A percentile compares a stretch with the other conserved stretches of the same genome.
These are phyloP conservation scores for Glebionis coronaria DNA, from an alignment of 129 eudicot genomes.

Conservation along the genomic window DNA sequence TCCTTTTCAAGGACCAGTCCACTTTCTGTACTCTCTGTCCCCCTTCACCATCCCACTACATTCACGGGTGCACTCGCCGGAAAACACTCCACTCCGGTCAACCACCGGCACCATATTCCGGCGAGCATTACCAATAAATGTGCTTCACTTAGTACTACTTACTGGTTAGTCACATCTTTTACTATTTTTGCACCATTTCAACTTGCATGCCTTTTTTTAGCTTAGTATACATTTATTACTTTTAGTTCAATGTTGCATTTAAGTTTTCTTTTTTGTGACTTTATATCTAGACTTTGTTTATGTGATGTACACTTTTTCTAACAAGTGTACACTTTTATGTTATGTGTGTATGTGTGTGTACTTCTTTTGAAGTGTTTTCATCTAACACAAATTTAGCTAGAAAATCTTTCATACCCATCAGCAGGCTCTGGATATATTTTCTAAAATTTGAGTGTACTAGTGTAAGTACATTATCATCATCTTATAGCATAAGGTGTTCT, in stretches of 20 bases:
- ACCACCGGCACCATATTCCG: slow-evolving; percentile 14
- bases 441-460: slow-evolving; percentile 13
- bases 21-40: slow-evolving; percentile 32
- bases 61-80: slow-evolving; percentile 39
- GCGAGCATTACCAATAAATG: slow-evolving; percentile 20
- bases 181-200: neutral
- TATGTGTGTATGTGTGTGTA: neutral
- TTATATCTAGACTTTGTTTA: neutral
- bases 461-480: slow-evolving; percentile 17
- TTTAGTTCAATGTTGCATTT: too few relatives aligned
- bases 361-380: slow-evolving; percentile 1
- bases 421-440: slow-evolving; percentile 11
- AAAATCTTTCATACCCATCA: slow-evolving; percentile 10
- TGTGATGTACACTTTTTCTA: neutral
- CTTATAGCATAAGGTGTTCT: slow-evolving; percentile 4
- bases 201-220: neutral
- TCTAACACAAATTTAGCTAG: slow-evolving; percentile 7
- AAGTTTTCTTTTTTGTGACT: too few relatives aligned
- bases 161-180: slow-evolving; percentile 26
- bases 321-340: slow-evolving; percentile 4
- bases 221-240: neutral
- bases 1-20: slow-evolving; percentile 36
- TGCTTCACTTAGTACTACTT: slow-evolving; percentile 16
- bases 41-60: slow-evolving; percentile 21
- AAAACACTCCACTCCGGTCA: slow-evolving; percentile 14